Base-by-base conservation (phyloP, 2,329 filamentous ascomycete species). In the Triangularia verruculosa region DNA sequence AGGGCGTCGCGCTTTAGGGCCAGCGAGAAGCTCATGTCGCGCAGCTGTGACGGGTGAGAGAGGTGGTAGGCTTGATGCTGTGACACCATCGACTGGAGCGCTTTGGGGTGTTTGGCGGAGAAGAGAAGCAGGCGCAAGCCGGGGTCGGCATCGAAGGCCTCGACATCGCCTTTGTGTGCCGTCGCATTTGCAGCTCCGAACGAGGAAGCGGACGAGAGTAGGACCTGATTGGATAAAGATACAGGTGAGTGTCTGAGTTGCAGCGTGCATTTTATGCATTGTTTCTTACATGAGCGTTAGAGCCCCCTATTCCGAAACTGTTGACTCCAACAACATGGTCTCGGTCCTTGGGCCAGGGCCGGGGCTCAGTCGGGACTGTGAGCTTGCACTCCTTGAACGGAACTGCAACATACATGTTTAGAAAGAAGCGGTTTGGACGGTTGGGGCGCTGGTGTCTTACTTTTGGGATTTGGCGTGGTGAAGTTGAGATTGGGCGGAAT, bases 281-380 rank as follows among this genome's bases (percentile, higher is more conserved):
- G 75, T 34, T 34, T 34, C 30, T 34, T 34, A 73, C 72, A 51
- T 80, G 78, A 0, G 71, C 76, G 58, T 79, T 79, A 4, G 74
- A 66, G 0, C 78, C 77, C 0, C 78, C 78, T 32, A 75, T 76
- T 2, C 78, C 77, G 62, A 78, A 80, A 0, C 69, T 73, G 65
- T 78, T 79, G 47, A 80, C 68, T 30, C 72, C 73, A 4, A 75
- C 66, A 3, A 76, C 68, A 34, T 52, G 17, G 11, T 74, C 69
- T 4, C 70, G 60, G 15, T 65, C 64, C 3, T 27, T 1, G 0
- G 76, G 76, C 70, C 70, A 78, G 1, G 69, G 56, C 0, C 54
- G 67, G 0, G 71, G 57, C 39, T 71, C 66, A 0, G 61, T 57
- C 0, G 75, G 74, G 0, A 76, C 74, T 1, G 6, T 58, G 3